phyloP scores from a whole-genome alignment of 192 early-diverging fungal genomes.

The Lobosporangium transversale region DNA sequence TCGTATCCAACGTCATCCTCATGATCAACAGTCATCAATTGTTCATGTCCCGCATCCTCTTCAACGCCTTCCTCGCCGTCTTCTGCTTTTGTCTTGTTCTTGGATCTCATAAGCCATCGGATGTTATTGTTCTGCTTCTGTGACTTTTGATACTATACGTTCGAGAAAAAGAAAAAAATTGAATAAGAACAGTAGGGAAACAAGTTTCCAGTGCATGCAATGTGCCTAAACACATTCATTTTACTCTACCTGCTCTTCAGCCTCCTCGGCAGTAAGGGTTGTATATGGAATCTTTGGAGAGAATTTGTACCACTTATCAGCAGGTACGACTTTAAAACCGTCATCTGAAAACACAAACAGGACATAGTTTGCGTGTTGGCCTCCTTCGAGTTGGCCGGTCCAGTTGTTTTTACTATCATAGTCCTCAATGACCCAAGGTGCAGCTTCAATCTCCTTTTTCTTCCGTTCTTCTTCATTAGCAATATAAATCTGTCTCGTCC shows the following conservation, averaged over 20 bases:
- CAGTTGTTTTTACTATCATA: conserved; percentile 73
- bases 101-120: conserved; percentile 64
- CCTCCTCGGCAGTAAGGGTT: conserved; percentile 77
- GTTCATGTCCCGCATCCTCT: conserved; percentile 41
- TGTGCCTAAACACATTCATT: too few species aligned
- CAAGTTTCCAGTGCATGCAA: too few species aligned
- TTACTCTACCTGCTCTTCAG: conserved; percentile 79
- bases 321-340: conserved; percentile 80
- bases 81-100: conserved; percentile 50
- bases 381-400: conserved; percentile 75
- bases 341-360: conserved; percentile 80
- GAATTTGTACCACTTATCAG: conserved; percentile 82
- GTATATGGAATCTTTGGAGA: conserved; percentile 71
- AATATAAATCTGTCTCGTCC: conserved; percentile 81
- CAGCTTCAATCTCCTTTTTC: conserved; percentile 76
- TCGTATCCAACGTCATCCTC: conserved; percentile 59
- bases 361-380: conserved; percentile 74
- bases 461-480: conserved; percentile 78
- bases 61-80: conserved; percentile 56
- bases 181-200: too few species aligned
- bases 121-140: conserved; percentile 59
- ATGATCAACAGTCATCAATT: conserved; percentile 60
- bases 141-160: conserved; percentile 46
- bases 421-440: conserved; percentile 83
- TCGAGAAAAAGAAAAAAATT: conserved; percentile 15